A percentile compares a stretch with the other conserved stretches of the same genome.
These are phyloP conservation scores for Carex kokanica DNA, from an alignment of 176 grass and related monocot species.

Conservation along the genomic window DNA sequence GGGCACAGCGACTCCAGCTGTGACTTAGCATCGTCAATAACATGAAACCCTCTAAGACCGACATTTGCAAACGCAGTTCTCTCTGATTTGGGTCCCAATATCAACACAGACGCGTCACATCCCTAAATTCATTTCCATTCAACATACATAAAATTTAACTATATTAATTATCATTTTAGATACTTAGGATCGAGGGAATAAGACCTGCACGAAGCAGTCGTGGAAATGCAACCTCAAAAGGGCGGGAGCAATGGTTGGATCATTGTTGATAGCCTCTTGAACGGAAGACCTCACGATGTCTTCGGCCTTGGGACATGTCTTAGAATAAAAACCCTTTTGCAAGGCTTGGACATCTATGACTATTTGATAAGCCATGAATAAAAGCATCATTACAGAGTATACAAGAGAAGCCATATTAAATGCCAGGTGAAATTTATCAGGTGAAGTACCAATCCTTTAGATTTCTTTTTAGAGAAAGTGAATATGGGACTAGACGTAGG, in stretches of 20 bases:
- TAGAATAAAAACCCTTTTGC: constrained; percentile 58
- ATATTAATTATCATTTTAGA: not conserved
- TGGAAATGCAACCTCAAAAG: constrained; percentile 88
- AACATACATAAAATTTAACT: not conserved
- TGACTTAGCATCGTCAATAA: constrained; percentile 67
- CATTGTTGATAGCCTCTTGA: constrained; percentile 46
- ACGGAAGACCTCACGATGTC: constrained; percentile 60
- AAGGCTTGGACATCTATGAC: constrained; percentile 40
- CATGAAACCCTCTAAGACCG: constrained; percentile 63
- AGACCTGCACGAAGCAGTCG: constrained; percentile 83
- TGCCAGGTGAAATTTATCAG: not conserved
- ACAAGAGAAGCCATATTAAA: constrained; percentile 23
- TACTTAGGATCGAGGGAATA: not conserved
- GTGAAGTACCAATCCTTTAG: not conserved
- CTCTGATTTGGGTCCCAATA: constrained; percentile 53
- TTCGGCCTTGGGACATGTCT: constrained; percentile 56
- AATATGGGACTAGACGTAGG: not conserved
- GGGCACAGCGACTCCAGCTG: constrained; percentile 60
- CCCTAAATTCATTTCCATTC: constrained; percentile 34
- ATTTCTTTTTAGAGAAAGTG: not conserved
- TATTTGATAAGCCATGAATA: constrained; percentile 21
- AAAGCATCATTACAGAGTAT: constrained; percentile 8
- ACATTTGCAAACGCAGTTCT: constrained; percentile 55
- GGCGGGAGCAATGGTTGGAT: constrained; percentile 53
- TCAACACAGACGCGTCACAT: constrained; percentile 66